Conservation (phyloP, 495 filamentous ascomycete genomes). For the Poronia punctata region DNA sequence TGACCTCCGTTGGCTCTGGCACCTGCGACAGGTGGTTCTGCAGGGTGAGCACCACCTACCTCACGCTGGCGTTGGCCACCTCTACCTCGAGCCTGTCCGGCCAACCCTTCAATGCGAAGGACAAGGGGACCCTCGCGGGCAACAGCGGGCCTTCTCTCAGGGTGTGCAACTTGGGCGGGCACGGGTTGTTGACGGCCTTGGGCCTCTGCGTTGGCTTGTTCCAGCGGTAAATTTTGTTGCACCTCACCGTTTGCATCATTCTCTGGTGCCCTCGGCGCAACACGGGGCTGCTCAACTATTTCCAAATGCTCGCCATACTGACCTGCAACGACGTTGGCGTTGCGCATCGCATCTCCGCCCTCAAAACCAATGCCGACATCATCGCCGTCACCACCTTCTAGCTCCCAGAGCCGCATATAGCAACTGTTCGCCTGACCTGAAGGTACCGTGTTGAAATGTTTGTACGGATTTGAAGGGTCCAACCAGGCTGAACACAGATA, state of each 20-base stretch:
- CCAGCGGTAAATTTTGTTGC: constrained; percentile 5
- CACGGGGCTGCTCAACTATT: constrained; percentile 10
- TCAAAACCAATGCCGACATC: constrained; percentile 48
- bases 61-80: constrained; percentile 18
- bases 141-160: constrained; percentile 27
- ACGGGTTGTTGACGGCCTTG: constrained; percentile 12
- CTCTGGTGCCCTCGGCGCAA: constrained; percentile 13
- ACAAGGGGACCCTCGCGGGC: constrained; percentile 49
- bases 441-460: constrained; percentile 67
- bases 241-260: constrained; percentile 13
- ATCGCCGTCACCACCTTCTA: constrained; percentile 75
- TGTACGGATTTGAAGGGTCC: constrained; percentile 71
- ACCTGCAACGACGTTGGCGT: constrained; percentile 6
- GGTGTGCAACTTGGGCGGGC: constrained; percentile 16
- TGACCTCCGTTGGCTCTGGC: constrained; percentile 7
- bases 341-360: constrained; percentile 28
- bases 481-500: constrained; percentile 90
- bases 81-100: constrained; percentile 12
- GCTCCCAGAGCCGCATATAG: constrained; percentile 82
- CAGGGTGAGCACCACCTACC: constrained; percentile 14
- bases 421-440: constrained; percentile 51
- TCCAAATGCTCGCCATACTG: constrained; percentile 17
- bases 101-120: constrained; percentile 39
- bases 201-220: constrained; percentile 14
- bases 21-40: constrained; percentile 1